Percentiles rank a stretch among this genome's conserved stretches.
Evolutionary conservation across 441 rosid species (phyloP).

Genomic region (Jatropha multifida): DNA sequence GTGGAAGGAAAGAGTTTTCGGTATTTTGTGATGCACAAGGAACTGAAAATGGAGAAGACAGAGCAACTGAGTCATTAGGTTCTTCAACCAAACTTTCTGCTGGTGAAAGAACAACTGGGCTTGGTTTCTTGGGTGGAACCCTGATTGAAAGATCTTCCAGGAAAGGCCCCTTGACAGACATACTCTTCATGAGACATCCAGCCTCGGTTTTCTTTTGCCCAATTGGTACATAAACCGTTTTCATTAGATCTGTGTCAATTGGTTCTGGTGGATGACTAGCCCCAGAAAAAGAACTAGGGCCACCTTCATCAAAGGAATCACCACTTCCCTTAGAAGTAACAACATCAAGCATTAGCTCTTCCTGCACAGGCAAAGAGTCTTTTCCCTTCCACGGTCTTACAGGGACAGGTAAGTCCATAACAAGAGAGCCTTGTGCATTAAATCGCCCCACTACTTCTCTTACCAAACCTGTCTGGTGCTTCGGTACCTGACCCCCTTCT

Average conservation of each 20-base stretch:
- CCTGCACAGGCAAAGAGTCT: conserved; percentile 45
- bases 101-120: conserved; percentile 51
- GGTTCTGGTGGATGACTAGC: conserved; percentile 97
- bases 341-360: conserved; percentile 49
- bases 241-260: conserved; percentile 74
- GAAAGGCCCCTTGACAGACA: conserved; percentile 72
- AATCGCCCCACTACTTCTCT: conserved; percentile 49
- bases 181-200: conserved; percentile 60
- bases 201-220: conserved; percentile 61
- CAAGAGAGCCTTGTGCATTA: conserved; percentile 36
- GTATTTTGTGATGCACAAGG: conserved; percentile 63
- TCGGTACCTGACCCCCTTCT: conserved; percentile 46
- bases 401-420: conserved; percentile 44
- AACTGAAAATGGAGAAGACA: conserved; percentile 53
- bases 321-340: conserved; percentile 42
- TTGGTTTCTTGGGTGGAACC: conserved; percentile 60
- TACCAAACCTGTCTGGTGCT: conserved; percentile 41
- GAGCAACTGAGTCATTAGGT: conserved; percentile 39
- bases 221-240: conserved; percentile 63
- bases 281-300: conserved; percentile 72
- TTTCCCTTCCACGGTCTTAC: conserved; percentile 62
- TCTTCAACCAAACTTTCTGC: conserved; percentile 72
- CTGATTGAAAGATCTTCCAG: conserved; percentile 74
- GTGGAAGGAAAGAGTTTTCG: conserved; percentile 54
- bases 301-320: conserved; percentile 69